Conservation (phyloP, 1,284 basidiomycete genomes). For the Microbotryum intermedium region DNA sequence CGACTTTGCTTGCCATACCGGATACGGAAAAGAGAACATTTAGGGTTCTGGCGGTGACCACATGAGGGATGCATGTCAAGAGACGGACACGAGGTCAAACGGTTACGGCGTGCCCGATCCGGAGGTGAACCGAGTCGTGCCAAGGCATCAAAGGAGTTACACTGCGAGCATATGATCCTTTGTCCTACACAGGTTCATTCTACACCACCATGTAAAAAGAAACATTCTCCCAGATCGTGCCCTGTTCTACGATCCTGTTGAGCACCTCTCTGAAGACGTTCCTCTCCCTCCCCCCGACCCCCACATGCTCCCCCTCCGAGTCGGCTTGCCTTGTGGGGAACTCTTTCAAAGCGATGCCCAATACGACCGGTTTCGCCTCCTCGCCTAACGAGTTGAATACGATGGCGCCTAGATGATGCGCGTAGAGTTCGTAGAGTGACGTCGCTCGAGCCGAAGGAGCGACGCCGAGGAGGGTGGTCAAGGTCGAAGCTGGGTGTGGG, state of each 20-base stretch:
- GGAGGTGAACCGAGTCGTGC: no score
- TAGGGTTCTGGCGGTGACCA: no score
- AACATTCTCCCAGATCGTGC: background rate
- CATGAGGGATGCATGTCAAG: no score
- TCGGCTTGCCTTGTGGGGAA: background rate
- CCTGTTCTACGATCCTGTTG: slow-evolving; percentile 13
- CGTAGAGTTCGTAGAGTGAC: slow-evolving; percentile 70
- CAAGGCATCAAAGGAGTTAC: no score
- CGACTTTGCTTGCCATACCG: no score
- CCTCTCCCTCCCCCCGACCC: slow-evolving; percentile 5
- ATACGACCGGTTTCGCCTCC: slow-evolving; percentile 13
- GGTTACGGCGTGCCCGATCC: no score
- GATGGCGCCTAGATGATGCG: slow-evolving; percentile 73
- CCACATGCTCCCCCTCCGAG: background rate
- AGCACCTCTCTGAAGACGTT: slow-evolving; percentile 17
- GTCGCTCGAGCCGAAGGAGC: slow-evolving; percentile 52
- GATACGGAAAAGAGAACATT: no score
- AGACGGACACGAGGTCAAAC: no score
- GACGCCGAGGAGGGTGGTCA: slow-evolving; percentile 67
- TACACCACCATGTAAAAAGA: no score
- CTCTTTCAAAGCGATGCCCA: slow-evolving; percentile 21
- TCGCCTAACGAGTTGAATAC: slow-evolving; percentile 44
- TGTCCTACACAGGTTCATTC: no score
- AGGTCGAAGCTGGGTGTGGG: slow-evolving; percentile 61
- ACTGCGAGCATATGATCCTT: no score